A percentile compares a stretch with the other conserved stretches of the same genome.
Conservation (phyloP, 2,329 filamentous ascomycete genomes). For the Talaromyces piceae region DNA sequence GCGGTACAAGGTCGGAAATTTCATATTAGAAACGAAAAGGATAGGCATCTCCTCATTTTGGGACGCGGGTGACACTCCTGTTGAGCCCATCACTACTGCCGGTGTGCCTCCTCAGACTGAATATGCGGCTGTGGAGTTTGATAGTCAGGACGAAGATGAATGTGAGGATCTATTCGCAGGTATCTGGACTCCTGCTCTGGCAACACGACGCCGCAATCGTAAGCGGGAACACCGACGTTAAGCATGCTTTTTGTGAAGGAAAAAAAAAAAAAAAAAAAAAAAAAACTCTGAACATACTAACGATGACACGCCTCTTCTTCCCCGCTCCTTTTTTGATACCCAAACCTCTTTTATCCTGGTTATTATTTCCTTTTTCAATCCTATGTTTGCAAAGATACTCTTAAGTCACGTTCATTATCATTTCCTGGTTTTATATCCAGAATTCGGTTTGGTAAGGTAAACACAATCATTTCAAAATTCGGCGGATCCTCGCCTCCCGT, state of each 20-base stretch:
- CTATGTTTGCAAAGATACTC: background rate
- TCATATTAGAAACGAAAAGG: constrained; percentile 55
- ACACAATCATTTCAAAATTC: background rate
- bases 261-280: too few relatives aligned
- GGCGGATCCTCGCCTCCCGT: background rate
- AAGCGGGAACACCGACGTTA: constrained; percentile 19
- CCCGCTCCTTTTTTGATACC: constrained; percentile 9
- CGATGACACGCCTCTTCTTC: background rate
- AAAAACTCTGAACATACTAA: background rate
- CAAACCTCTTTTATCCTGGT: background rate
- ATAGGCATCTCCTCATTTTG: constrained; percentile 46
- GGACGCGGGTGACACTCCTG: constrained; percentile 34
- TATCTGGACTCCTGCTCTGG: constrained; percentile 51
- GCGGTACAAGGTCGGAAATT: constrained; percentile 60
- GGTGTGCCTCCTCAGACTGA: background rate
- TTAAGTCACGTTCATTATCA: background rate
- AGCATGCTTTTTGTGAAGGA: background rate
- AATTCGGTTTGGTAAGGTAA: too few relatives aligned
- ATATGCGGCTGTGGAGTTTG: constrained; percentile 43
- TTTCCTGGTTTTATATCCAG: background rate
- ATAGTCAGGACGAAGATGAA: constrained; percentile 59
- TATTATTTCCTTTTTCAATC: background rate
- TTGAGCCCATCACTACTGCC: constrained; percentile 1
- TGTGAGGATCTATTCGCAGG: constrained; percentile 59
- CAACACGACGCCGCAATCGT: constrained; percentile 38